Conservation (phyloP, 495 filamentous ascomycete species). For the Letharia columbiana region DNA sequence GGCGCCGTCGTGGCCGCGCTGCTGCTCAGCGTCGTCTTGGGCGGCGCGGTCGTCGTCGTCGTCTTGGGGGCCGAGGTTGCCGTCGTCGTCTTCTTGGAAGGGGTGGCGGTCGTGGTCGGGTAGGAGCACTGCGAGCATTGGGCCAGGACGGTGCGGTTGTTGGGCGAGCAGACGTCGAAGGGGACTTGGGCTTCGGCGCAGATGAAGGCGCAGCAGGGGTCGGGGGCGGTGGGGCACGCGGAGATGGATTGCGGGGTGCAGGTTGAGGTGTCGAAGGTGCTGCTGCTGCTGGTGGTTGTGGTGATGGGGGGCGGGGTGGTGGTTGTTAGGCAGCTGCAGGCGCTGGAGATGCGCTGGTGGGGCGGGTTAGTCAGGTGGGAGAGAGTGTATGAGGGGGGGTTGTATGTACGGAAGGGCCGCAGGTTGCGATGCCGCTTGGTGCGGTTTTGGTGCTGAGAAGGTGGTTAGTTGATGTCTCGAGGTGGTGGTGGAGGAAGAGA, state of each 20-base stretch:
- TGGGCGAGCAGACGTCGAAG: slow-evolving; percentile 19
- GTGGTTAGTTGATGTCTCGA: neutral
- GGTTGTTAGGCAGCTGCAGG: slow-evolving; percentile 7
- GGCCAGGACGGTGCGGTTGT: slow-evolving; percentile 14
- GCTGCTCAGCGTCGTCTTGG: neutral
- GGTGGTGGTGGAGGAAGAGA: neutral
- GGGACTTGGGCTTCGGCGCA: slow-evolving; percentile 25
- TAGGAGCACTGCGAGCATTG: slow-evolving; percentile 8
- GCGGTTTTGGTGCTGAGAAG: neutral
- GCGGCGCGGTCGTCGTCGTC: neutral
- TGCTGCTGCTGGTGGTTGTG: neutral
- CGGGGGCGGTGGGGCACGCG: slow-evolving; percentile 17
- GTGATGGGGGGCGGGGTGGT: neutral
- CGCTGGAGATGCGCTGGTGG: slow-evolving; percentile 9
- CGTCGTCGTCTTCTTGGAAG: neutral
- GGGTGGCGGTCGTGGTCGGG: neutral
- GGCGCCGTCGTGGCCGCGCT: slow-evolving; percentile 9
- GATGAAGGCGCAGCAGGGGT: slow-evolving; percentile 22
- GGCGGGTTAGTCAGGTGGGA: neutral
- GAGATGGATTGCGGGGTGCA: slow-evolving; percentile 15
- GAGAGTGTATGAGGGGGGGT: neutral
- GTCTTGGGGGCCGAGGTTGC: neutral
- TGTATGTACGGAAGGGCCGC: neutral
- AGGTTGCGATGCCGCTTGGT: slow-evolving; percentile 1
- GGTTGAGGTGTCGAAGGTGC: slow-evolving; percentile 1